These are phyloP conservation scores for Coemansia sp. DNA, from an alignment of 192 early-diverging fungal genomes.

Conservation along the genomic window DNA sequence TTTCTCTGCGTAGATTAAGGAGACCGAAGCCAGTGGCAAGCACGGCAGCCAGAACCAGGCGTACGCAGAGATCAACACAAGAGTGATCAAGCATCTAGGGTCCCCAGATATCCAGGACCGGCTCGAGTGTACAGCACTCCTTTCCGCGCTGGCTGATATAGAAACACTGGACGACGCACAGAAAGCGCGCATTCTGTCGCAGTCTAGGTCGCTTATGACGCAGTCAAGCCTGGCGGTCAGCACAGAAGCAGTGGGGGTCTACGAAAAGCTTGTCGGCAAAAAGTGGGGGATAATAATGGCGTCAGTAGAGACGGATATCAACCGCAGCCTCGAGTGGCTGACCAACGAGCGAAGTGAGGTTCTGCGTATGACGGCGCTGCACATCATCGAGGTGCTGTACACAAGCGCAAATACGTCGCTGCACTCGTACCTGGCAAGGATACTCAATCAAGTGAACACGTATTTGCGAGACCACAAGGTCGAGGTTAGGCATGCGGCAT, in stretches of 20 bases:
- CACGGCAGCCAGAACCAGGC: constrained; percentile 18
- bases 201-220: constrained; percentile 11
- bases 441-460: constrained; percentile 84
- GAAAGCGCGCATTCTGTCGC: constrained; percentile 19
- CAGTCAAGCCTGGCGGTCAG: constrained; percentile 10
- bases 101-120: constrained; percentile 12
- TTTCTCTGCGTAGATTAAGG: constrained; percentile 14
- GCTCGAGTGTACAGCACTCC: constrained; percentile 19
- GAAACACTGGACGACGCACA: constrained; percentile 23
- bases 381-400: constrained; percentile 22
- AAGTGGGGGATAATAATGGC: constrained; percentile 17
- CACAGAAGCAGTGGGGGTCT: constrained; percentile 19
- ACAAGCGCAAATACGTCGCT: constrained; percentile 63
- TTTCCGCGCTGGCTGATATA: constrained; percentile 14
- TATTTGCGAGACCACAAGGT: constrained; percentile 74
- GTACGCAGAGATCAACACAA: constrained; percentile 17
- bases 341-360: constrained; percentile 13
- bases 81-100: constrained; percentile 2
- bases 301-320: constrained; percentile 15
- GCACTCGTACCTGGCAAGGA: constrained; percentile 74
- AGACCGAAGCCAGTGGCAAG: constrained; percentile 18
- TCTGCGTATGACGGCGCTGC: constrained; percentile 20
- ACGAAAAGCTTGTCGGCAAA: constrained; percentile 13
- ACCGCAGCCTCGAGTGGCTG: constrained; percentile 29
- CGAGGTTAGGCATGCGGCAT: constrained; percentile 76